Conservation (phyloP, 208 protist genomes). For the Jaenimonas drosophilae region DNA sequence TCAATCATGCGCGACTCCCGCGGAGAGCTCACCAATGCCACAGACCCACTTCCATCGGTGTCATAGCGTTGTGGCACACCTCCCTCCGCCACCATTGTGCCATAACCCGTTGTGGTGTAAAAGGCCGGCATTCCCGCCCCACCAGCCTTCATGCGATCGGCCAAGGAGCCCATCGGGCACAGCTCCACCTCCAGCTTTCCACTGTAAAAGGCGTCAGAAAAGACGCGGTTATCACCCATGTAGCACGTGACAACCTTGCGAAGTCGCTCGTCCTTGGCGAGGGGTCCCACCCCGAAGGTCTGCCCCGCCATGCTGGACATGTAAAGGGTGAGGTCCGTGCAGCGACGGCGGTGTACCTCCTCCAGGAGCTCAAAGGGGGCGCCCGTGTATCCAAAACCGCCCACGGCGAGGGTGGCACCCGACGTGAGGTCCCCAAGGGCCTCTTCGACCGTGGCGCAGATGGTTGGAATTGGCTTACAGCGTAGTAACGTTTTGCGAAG, state of each 20-base stretch:
- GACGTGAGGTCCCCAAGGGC: slow-evolving; percentile 33
- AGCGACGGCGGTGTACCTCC: slow-evolving; percentile 30
- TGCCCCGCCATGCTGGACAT: slow-evolving; percentile 78
- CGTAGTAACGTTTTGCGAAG: too few species aligned
- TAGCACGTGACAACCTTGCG: slow-evolving; percentile 81
- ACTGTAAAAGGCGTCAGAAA: slow-evolving; percentile 78
- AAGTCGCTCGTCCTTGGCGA: slow-evolving; percentile 76
- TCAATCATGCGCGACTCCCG: slow-evolving; percentile 71
- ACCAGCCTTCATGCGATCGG: slow-evolving; percentile 81
- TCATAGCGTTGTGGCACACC: slow-evolving; percentile 82
- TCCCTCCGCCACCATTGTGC: slow-evolving; percentile 66
- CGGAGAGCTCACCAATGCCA: slow-evolving; percentile 25
- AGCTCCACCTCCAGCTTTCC: slow-evolving; percentile 92
- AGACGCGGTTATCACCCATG: slow-evolving; percentile 87
- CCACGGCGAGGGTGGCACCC: slow-evolving; percentile 45
- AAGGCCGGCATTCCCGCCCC: slow-evolving; percentile 94
- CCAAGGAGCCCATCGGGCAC: slow-evolving; percentile 90
- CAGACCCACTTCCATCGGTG: slow-evolving; percentile 28
- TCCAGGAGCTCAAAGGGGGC: slow-evolving; percentile 80
- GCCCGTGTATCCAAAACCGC: slow-evolving; percentile 90
- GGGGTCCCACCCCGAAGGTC: slow-evolving; percentile 81
- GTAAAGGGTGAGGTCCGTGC: slow-evolving; percentile 82
- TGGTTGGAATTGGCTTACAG: too few species aligned
- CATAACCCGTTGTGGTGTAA: slow-evolving; percentile 88
- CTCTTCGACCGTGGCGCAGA: slow-evolving; percentile 20